phyloP scores from a whole-genome alignment of 495 filamentous ascomycete genomes.

The Hypoxylon fragiforme region DNA sequence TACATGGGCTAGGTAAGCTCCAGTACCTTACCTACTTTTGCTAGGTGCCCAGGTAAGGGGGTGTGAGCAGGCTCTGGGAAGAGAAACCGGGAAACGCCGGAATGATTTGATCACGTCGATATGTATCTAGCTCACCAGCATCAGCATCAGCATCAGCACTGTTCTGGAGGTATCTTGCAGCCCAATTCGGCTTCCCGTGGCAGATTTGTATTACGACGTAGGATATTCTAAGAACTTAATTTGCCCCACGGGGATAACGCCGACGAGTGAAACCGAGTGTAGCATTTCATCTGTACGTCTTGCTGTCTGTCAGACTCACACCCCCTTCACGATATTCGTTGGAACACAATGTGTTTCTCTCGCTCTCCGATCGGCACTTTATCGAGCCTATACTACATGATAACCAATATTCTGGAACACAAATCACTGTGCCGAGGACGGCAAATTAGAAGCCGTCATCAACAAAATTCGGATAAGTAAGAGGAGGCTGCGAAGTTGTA shows the following conservation, averaged over 20 bases:
- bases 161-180: conserved; percentile 2
- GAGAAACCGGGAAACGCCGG: conserved; percentile 19
- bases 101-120: background rate
- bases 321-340: background rate
- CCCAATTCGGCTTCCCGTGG: conserved; percentile 1
- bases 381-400: background rate
- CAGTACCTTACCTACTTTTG: no score
- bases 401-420: no score
- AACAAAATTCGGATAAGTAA: no score
- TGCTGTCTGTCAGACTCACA: background rate
- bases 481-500: no score
- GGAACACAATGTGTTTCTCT: background rate
- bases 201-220: conserved; percentile 13
- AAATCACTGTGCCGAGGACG: no score
- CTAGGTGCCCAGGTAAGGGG: no score
- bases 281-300: background rate
- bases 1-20: no score
- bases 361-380: background rate
- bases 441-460: no score
- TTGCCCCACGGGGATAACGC: conserved; percentile 25
- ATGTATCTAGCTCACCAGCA: no score
- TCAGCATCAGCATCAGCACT: no score
- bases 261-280: background rate
- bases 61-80: background rate
- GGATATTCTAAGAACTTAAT: conserved; percentile 29